phyloP scores from a whole-genome alignment of 1,139 yeast genomes.

The Blastobotrys persicus region DNA sequence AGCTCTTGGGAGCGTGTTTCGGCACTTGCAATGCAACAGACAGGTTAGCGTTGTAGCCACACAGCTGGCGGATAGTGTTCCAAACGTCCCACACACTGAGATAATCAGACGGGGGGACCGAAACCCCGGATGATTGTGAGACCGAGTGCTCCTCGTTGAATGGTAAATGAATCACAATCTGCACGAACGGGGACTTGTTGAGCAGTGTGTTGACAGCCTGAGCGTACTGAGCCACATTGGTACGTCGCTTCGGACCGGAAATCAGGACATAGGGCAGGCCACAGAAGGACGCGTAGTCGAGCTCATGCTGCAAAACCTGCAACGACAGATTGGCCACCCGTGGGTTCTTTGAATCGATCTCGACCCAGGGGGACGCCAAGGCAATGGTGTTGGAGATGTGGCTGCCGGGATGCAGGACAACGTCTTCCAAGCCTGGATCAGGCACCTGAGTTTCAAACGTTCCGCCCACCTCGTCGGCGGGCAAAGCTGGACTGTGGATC shows the following conservation, averaged over 20 bases:
- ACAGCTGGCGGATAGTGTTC: conserved; percentile 57
- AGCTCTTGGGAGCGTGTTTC: conserved; percentile 45
- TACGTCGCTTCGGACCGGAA: conserved; percentile 60
- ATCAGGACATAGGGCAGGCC: conserved; percentile 53
- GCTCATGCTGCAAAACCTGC: conserved; percentile 55
- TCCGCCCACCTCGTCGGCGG: conserved; percentile 7
- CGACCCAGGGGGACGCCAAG: conserved; percentile 61
- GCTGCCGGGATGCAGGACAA: conserved; percentile 37
- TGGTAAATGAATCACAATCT: conserved; percentile 42
- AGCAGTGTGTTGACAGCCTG: conserved; percentile 40
- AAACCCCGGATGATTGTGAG: conserved; percentile 28
- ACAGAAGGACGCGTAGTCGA: conserved; percentile 55
- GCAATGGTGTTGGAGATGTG: conserved; percentile 48
- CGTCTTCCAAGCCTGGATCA: conserved; percentile 31
- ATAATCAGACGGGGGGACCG: conserved; percentile 47
- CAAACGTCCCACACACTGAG: conserved; percentile 69
- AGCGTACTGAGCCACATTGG: conserved; percentile 50
- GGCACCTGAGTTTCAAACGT: conserved; percentile 19
- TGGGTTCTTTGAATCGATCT: conserved; percentile 52
- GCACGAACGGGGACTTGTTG: conserved; percentile 31
- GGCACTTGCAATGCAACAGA: conserved; percentile 60
- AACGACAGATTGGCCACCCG: conserved; percentile 50
- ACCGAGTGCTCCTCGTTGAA: conserved; percentile 44
- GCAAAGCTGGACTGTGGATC: not conserved
- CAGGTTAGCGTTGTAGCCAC: conserved; percentile 50